Evolutionary conservation across 805 yeast genomes (phyloP).

Genomic region (Yarrowia yakushimensis): DNA sequence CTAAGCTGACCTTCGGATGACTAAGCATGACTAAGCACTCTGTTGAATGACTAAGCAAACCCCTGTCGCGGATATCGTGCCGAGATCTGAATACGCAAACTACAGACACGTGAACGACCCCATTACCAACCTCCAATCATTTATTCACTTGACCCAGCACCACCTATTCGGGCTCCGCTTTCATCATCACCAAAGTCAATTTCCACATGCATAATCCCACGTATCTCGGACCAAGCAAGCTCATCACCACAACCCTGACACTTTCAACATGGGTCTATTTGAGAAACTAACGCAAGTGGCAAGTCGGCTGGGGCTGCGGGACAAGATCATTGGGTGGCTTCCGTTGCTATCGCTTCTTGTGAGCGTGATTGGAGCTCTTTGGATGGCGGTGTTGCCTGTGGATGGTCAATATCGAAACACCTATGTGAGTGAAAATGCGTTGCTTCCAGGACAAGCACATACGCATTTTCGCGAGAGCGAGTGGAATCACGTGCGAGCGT

Average conservation of each 20-base stretch:
- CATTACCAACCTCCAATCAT: no score
- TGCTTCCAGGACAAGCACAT: slow-evolving; percentile 94
- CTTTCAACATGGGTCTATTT: slow-evolving; percentile 38
- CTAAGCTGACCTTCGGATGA: no score
- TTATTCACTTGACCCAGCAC: no score
- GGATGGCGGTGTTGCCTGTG: slow-evolving; percentile 63
- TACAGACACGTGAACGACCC: no score
- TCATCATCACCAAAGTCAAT: background rate
- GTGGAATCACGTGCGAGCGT: slow-evolving; percentile 89
- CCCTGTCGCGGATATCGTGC: no score
- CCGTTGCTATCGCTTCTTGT: slow-evolving; percentile 36
- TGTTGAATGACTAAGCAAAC: no score
- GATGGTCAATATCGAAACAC: slow-evolving; percentile 81
- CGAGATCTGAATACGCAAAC: no score
- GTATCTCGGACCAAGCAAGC: background rate
- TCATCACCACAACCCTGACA: background rate
- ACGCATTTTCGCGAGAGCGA: slow-evolving; percentile 90
- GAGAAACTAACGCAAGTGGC: slow-evolving; percentile 36
- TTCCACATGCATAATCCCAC: slow-evolving; percentile 1
- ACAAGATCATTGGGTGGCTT: slow-evolving; percentile 31
- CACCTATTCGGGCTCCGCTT: no score
- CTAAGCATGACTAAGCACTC: no score
- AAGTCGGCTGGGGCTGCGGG: slow-evolving; percentile 34
- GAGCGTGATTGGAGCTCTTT: slow-evolving; percentile 45
- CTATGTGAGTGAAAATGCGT: slow-evolving; percentile 91